A percentile compares a stretch with the other conserved stretches of the same genome.
Conservation (phyloP, 192 early-diverging fungal species). For the Backusella westeae region DNA sequence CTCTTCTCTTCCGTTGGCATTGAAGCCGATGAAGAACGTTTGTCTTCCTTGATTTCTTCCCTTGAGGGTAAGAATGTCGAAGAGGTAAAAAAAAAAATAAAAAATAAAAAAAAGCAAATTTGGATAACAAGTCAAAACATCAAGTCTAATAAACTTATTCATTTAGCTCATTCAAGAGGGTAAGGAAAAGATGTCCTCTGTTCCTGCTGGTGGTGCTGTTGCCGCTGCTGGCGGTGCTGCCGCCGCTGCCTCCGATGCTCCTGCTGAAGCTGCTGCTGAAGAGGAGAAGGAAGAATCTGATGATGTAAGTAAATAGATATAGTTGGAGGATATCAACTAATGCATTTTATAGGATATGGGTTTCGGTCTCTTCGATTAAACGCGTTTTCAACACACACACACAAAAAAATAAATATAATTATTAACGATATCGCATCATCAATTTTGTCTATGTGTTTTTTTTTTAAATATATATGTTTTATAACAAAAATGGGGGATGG, state of each 20-base stretch:
- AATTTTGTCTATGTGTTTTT: neutral
- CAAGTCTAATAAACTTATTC: no score
- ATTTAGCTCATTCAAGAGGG: constrained; percentile 84
- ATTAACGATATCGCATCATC: no score
- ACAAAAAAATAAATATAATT: neutral
- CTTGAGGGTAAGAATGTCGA: constrained; percentile 88
- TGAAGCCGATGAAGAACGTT: constrained; percentile 81
- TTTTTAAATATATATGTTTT: no score
- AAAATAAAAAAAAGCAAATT: no score
- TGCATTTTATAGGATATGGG: constrained; percentile 69
- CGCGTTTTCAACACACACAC: neutral
- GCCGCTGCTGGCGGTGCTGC: constrained; percentile 56
- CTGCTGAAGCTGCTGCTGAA: constrained; percentile 71
- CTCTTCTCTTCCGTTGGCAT: constrained; percentile 90
- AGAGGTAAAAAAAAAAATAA: constrained; percentile 48
- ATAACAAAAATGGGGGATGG: neutral
- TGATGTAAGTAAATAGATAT: constrained; percentile 38
- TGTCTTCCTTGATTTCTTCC: constrained; percentile 73
- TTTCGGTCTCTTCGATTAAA: constrained; percentile 98
- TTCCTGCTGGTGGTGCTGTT: constrained; percentile 89
- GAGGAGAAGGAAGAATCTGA: constrained; percentile 86
- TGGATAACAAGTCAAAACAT: no score
- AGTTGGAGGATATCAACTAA: no score
- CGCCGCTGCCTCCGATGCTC: constrained; percentile 2
- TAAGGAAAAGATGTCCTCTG: constrained; percentile 84